Evolutionary conservation across 1,284 basidiomycete species (phyloP).

Genomic region (Takashimella tepidaria): DNA sequence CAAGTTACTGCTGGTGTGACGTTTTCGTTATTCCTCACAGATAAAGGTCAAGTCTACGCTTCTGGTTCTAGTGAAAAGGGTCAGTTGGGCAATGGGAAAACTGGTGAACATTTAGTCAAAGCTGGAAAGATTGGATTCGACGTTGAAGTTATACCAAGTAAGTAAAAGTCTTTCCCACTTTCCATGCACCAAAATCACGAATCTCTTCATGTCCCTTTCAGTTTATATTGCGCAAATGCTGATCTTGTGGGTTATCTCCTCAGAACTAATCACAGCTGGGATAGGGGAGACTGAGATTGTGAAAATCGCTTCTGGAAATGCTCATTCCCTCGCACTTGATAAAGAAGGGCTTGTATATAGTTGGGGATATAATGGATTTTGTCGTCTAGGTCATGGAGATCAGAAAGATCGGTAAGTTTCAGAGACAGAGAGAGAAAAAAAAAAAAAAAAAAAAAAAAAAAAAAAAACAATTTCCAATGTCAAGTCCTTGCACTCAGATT

Average conservation of each 20-base stretch:
- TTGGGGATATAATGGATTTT: slow-evolving; percentile 56
- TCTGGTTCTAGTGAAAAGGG: slow-evolving; percentile 90
- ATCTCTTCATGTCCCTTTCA: no score
- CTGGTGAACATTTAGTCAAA: slow-evolving; percentile 68
- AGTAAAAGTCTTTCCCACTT: slow-evolving; percentile 38
- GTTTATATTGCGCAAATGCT: neutral
- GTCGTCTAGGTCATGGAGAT: slow-evolving; percentile 58
- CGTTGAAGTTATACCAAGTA: slow-evolving; percentile 68
- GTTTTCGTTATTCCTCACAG: slow-evolving; percentile 76
- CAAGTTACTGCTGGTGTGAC: slow-evolving; percentile 66
- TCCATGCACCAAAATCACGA: no score
- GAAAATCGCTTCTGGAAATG: slow-evolving; percentile 76
- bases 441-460: no score
- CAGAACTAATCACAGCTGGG: slow-evolving; percentile 62
- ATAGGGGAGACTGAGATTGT: slow-evolving; percentile 70
- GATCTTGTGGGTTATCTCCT: no score
- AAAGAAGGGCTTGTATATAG: slow-evolving; percentile 74
- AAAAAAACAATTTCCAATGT: no score
- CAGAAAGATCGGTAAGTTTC: slow-evolving; percentile 62
- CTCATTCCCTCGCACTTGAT: slow-evolving; percentile 78
- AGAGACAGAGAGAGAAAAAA: neutral
- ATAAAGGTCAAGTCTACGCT: slow-evolving; percentile 77
- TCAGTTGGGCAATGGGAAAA: slow-evolving; percentile 77
- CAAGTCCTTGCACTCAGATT: no score
- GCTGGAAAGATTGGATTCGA: slow-evolving; percentile 78